Base-by-base conservation (phyloP, 345 rosid genomes). In the Citrus trifoliata region DNA sequence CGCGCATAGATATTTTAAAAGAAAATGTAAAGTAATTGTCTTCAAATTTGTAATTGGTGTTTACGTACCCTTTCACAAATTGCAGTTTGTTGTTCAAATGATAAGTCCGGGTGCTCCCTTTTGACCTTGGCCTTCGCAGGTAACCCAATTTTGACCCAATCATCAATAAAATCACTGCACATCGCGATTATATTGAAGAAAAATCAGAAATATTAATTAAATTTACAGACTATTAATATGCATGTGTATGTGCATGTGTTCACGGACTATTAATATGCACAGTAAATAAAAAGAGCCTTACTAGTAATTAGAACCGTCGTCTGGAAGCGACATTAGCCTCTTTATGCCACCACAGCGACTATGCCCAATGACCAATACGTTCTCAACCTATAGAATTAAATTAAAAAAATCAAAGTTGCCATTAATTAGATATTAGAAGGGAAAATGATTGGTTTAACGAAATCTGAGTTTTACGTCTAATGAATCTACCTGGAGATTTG, bases 101-200 rank as follows among this genome's bases (percentile, higher is more conserved):
- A 0, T 3, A 77, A 58, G 46, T 46, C 0, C 4, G 14, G 33
- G 28, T 69, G 65, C 53, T 83, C 79, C 16, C 24, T 66, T 72
- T 64, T 46, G 28, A 83, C 81, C 71, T 80, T 83, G 65, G 35
- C 46, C 73, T 83, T 83, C 46, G 83, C 86, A 38, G 83, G 81
- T 64, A 77, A 77, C 0, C 65, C 86, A 32, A 83, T 78, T 53
- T 80, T 77, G 13, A 80, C 79, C 86, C 83, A 83, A 1, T 83
- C 83, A 69, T 83, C 83, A 22, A 78, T 24, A 40, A 83, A 83
- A 60, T 83, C 83, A 58, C 83, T 83, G 79, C 73, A 53, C 14
- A 25, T 22, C 32, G 24, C 68, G 42, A 16, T 24, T 74, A 3
- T 14, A 24, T 74, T 2, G 24, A 30, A 40, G 16, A 63, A 70